Conservation (phyloP, 441 rosid genomes). For the Brassica balearica region DNA sequence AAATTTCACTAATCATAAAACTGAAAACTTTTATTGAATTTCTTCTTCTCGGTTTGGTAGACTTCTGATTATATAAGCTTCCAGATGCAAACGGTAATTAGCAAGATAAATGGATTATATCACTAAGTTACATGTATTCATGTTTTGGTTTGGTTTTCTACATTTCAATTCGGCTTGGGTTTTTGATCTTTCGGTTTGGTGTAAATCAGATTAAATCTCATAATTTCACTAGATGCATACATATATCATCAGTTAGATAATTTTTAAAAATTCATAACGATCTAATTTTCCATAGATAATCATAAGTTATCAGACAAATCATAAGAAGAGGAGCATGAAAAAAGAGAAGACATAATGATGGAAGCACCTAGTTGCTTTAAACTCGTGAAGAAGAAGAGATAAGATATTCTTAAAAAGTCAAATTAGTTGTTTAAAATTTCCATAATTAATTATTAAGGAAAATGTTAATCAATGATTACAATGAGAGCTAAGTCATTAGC, state of each 20-base stretch:
- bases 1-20: background rate
- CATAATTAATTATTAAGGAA: background rate
- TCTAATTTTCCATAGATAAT: background rate
- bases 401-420: constrained; percentile 15
- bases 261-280: background rate
- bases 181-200: background rate
- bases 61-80: background rate
- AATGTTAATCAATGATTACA: constrained; percentile 35
- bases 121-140: background rate
- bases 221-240: background rate
- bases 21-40: background rate
- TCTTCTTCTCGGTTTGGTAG: background rate
- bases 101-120: background rate
- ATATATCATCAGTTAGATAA: background rate
- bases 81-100: background rate
- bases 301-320: constrained; percentile 16
- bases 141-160: background rate
- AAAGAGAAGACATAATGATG: constrained; percentile 40
- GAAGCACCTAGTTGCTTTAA: constrained; percentile 39
- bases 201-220: background rate
- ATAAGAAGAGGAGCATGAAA: constrained; percentile 23
- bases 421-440: constrained; percentile 15
- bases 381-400: constrained; percentile 39
- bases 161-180: background rate
- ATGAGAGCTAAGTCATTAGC: constrained; percentile 31